Evolutionary conservation across 768 basidiomycete genomes (phyloP).

Genomic region (Phanerochaete carnosa): DNA sequence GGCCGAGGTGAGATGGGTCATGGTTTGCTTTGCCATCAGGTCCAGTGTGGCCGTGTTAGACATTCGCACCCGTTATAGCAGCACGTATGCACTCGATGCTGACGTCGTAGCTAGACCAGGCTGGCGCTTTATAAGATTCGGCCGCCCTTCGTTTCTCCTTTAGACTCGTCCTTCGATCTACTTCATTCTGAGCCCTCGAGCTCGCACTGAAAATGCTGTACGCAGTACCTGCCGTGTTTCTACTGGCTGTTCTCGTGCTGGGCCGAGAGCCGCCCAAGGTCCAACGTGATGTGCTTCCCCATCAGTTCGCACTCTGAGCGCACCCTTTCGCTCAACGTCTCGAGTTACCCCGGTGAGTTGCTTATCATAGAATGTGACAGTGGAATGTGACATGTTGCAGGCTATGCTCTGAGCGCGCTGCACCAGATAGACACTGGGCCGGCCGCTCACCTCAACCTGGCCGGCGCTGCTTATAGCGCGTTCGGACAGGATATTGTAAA

Average conservation of each 20-base stretch:
- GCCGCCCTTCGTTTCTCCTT: too few species aligned
- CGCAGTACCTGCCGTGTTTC: neutral
- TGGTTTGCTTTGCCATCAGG: too few species aligned
- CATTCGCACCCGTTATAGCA: too few species aligned
- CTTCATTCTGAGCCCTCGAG: too few species aligned
- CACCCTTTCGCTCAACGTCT: slow-evolving; percentile 23
- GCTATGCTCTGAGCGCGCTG: slow-evolving; percentile 52
- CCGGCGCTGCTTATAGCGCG: slow-evolving; percentile 57
- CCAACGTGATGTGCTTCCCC: neutral
- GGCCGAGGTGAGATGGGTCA: too few species aligned
- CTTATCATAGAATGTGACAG: neutral
- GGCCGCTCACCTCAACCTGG: slow-evolving; percentile 50
- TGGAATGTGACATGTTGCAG: slow-evolving; percentile 27
- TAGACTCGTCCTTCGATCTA: too few species aligned
- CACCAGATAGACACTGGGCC: slow-evolving; percentile 44
- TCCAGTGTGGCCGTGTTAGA: too few species aligned
- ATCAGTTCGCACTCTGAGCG: neutral
- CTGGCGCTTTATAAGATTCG: too few species aligned
- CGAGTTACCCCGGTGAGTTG: slow-evolving; percentile 24
- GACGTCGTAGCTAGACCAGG: too few species aligned
- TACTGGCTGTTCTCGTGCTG: neutral
- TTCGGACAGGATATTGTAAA: slow-evolving; percentile 58
- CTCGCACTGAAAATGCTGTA: too few species aligned
- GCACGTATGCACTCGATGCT: too few species aligned
- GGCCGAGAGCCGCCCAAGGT: slow-evolving; percentile 5